These are phyloP conservation scores for Ustilago crameri DNA, from an alignment of 1,284 basidiomycete genomes.

Conservation along the genomic window DNA sequence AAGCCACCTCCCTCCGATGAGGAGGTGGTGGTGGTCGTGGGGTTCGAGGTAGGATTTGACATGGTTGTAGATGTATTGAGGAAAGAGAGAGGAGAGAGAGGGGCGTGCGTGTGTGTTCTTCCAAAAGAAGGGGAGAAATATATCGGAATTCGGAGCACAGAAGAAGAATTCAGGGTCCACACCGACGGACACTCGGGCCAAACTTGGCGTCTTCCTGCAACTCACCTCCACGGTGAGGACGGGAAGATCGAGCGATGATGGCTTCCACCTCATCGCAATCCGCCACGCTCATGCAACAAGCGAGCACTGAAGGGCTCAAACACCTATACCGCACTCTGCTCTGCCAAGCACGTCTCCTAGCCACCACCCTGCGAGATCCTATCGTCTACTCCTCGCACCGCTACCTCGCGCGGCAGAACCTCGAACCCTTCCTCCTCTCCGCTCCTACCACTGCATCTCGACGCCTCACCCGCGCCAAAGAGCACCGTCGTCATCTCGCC, in stretches of 20 bases:
- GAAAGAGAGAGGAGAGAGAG: not conserved
- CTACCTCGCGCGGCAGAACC: conserved; percentile 32
- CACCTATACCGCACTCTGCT: conserved; percentile 41
- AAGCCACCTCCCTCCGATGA: not conserved
- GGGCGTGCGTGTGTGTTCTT: conserved; percentile 17
- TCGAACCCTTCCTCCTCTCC: conserved; percentile 26
- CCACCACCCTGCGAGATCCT: conserved; percentile 24
- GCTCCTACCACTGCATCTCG: conserved; percentile 9
- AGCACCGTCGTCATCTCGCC: conserved; percentile 37
- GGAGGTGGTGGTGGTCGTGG: not conserved
- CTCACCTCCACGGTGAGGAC: too few relatives aligned
- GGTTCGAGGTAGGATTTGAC: conserved; percentile 9
- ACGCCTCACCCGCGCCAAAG: conserved; percentile 11
- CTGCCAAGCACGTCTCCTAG: conserved; percentile 34
- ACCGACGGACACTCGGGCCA: too few relatives aligned
- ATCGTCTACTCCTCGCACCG: conserved; percentile 31
- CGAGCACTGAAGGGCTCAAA: conserved; percentile 19
- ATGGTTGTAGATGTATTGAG: conserved; percentile 1
- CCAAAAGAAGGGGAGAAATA: not conserved
- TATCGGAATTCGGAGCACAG: conserved; percentile 25
- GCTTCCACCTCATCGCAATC: conserved; percentile 19
- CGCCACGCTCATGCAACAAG: not conserved
- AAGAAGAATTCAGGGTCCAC: conserved; percentile 19
- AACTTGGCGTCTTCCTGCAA: too few relatives aligned
- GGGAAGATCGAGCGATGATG: too few relatives aligned